Evolutionary conservation across 495 filamentous ascomycete genomes (phyloP).

Genomic region (Monascus purpureus): DNA sequence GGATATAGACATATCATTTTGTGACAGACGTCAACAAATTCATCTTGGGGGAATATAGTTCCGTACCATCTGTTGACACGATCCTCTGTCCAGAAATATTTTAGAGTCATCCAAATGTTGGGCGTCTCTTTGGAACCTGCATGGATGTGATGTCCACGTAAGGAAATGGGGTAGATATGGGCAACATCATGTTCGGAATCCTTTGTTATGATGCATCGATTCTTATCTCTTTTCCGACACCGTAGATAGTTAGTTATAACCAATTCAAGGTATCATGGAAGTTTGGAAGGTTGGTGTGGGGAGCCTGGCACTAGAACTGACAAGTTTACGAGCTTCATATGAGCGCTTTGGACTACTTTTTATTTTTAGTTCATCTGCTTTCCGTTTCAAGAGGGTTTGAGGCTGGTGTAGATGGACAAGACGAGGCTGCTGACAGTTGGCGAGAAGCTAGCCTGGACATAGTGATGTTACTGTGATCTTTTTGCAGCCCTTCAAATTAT

Average conservation of each 20-base stretch:
- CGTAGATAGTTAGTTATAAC: not conserved
- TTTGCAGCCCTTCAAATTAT: not conserved
- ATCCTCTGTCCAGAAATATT: not conserved
- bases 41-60: constrained; percentile 1
- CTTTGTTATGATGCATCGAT: constrained; percentile 1
- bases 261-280: not conserved
- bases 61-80: constrained; percentile 1
- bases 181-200: not conserved
- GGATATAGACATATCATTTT: constrained; percentile 3
- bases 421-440: not conserved
- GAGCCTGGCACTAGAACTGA: not conserved
- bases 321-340: not conserved
- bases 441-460: not conserved
- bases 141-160: not conserved
- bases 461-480: not conserved
- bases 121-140: not conserved
- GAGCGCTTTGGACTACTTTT: not conserved
- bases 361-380: not conserved
- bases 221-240: not conserved
- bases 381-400: not conserved
- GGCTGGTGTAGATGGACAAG: not conserved
- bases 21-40: not conserved
- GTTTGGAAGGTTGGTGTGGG: not conserved
- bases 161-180: constrained; percentile 1
- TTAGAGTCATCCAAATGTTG: constrained; percentile 1